phyloP scores from a whole-genome alignment of 2,329 filamentous ascomycete genomes.

The Colletotrichum abscissum region DNA sequence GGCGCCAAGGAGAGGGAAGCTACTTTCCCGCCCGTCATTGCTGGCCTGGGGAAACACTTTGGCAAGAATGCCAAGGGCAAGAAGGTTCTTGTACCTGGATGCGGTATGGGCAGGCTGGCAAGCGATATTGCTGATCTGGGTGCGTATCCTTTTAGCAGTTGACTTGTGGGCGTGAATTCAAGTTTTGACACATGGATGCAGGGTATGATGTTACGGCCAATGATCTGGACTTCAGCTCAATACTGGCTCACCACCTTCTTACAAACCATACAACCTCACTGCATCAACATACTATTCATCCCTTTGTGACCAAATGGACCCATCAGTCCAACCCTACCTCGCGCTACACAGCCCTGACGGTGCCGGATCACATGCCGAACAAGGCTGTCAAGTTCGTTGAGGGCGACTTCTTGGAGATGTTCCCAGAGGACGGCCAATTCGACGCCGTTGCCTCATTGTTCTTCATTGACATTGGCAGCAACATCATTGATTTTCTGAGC shows the following conservation, averaged over 20 bases:
- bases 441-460: not conserved
- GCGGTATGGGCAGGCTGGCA: not conserved
- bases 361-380: not conserved
- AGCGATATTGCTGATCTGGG: not conserved
- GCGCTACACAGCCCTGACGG: not conserved
- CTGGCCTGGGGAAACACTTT: not conserved
- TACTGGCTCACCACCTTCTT: not conserved
- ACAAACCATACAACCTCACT: not conserved
- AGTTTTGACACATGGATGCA: not conserved
- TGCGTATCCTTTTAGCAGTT: not conserved
- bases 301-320: conserved; percentile 4
- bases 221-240: not conserved
- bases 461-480: not conserved
- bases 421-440: not conserved
- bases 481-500: not conserved
- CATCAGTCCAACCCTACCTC: conserved; percentile 41
- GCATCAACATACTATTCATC: not conserved
- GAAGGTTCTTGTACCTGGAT: not conserved
- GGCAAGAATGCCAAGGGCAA: not conserved
- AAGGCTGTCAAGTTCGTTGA: not conserved
- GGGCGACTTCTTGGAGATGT: not conserved
- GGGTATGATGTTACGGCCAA: not conserved
- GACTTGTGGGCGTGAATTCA: not conserved
- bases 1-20: not conserved
- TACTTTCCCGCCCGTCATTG: not conserved